phyloP scores from a whole-genome alignment of 2,329 filamentous ascomycete species.

The Colletotrichum navitas region DNA sequence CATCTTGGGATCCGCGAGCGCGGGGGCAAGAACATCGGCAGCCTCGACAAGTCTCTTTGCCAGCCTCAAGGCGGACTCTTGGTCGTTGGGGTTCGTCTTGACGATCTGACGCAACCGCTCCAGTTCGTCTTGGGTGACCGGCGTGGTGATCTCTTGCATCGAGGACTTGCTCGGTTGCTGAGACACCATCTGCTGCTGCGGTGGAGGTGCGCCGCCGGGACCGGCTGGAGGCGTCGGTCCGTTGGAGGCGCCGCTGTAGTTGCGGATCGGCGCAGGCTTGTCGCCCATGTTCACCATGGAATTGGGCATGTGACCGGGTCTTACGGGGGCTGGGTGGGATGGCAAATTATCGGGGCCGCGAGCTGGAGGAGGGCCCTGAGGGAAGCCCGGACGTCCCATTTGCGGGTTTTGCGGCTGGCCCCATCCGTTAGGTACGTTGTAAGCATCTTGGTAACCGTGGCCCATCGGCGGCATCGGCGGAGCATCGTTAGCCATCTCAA shows the following conservation, averaged over 20 bases:
- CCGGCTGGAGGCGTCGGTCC: conserved; percentile 51
- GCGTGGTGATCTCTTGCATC: conserved; percentile 49
- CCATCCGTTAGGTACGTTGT: conserved; percentile 42
- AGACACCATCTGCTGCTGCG: conserved; percentile 50
- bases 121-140: conserved; percentile 83
- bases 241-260: conserved; percentile 66
- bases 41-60: conserved; percentile 91
- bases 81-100: conserved; percentile 79
- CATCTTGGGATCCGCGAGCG: conserved; percentile 75
- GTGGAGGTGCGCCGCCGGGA: conserved; percentile 50
- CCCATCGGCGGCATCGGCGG: conserved; percentile 66
- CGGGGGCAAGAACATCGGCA: conserved; percentile 77
- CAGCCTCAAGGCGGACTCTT: conserved; percentile 76
- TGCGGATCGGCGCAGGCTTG: conserved; percentile 70
- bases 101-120: conserved; percentile 78
- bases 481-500: conserved; percentile 78
- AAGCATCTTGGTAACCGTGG: conserved; percentile 42
- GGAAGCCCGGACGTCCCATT: conserved; percentile 45
- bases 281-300: conserved; percentile 67
- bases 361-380: conserved; percentile 47
- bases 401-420: conserved; percentile 27
- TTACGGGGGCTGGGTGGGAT: conserved; percentile 72
- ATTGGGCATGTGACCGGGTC: conserved; percentile 72
- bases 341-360: conserved; percentile 63
- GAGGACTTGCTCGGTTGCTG: conserved; percentile 45